Percentiles rank a stretch among this genome's conserved stretches.
Conservation (phyloP, 2,329 filamentous ascomycete species). For the Aschersonia sp. region DNA sequence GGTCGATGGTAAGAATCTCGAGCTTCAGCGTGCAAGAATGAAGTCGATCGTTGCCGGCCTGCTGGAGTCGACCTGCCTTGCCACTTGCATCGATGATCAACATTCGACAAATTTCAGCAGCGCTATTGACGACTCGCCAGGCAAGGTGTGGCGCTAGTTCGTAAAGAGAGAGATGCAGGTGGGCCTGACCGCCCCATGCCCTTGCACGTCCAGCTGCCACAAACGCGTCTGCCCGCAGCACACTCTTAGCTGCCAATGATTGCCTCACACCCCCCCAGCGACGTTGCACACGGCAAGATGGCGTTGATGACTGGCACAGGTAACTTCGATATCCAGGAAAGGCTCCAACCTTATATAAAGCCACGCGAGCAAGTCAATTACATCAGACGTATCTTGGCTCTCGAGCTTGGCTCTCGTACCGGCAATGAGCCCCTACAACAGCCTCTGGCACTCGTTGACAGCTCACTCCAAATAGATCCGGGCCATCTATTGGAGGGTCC, state of each 20-base stretch:
- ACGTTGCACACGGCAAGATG: background rate
- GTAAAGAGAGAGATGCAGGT: background rate
- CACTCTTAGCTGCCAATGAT: no score
- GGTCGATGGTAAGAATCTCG: no score
- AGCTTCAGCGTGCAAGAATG: no score
- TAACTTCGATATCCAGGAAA: constrained; percentile 22
- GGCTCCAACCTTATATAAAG: constrained; percentile 38
- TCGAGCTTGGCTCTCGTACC: constrained; percentile 35
- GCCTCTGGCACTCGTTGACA: constrained; percentile 33
- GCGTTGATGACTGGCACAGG: constrained; percentile 9
- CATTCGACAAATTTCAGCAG: constrained; percentile 20
- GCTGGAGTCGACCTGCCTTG: background rate
- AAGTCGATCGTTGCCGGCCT: no score
- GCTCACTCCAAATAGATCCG: constrained; percentile 18
- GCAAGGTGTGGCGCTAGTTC: constrained; percentile 5
- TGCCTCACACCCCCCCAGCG: no score
- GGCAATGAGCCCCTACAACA: constrained; percentile 25
- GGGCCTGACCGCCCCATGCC: background rate
- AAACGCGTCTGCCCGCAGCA: background rate
- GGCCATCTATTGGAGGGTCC: constrained; percentile 27
- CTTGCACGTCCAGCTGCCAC: background rate
- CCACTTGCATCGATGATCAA: background rate
- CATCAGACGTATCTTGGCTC: constrained; percentile 39
- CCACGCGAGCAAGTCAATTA: constrained; percentile 41
- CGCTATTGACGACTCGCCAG: constrained; percentile 6